phyloP scores from a whole-genome alignment of 345 rosid genomes.

The Aquilaria malaccensis region DNA sequence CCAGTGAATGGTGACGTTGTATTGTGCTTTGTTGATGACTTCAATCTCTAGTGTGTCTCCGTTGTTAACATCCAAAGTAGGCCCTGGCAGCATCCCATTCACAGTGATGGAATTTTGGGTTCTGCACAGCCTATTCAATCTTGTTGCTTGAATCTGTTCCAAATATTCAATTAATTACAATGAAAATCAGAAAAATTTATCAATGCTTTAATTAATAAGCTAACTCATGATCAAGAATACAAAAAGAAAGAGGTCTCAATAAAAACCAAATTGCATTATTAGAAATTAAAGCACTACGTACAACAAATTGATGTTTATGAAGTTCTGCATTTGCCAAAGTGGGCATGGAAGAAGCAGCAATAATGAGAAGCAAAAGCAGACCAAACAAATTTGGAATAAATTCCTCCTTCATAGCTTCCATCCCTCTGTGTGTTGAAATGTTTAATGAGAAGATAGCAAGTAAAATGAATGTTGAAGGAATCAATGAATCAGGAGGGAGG shows the following conservation, averaged over 20 bases:
- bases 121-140: constrained; percentile 92
- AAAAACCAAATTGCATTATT: too few relatives aligned
- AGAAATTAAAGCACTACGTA: constrained; percentile 25
- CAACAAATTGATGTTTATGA: constrained; percentile 68
- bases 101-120: constrained; percentile 74
- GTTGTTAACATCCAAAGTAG: constrained; percentile 61
- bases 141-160: constrained; percentile 64
- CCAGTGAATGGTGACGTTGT: constrained; percentile 91
- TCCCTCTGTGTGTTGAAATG: not conserved
- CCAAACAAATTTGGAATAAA: constrained; percentile 19
- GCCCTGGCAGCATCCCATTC: constrained; percentile 93
- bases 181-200: not conserved
- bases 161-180: not conserved
- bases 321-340: constrained; percentile 31
- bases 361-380: constrained; percentile 29
- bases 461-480: too few relatives aligned
- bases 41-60: constrained; percentile 71
- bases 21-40: constrained; percentile 57
- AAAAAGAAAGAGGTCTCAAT: too few relatives aligned
- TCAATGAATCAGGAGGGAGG: too few relatives aligned
- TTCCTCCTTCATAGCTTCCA: constrained; percentile 13
- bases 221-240: not conserved
- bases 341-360: constrained; percentile 30
- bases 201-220: not conserved
- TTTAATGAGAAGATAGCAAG: too few relatives aligned